These are phyloP conservation scores for Cordyceps cicadae DNA, from an alignment of 2,329 filamentous ascomycete genomes.

Conservation along the genomic window DNA sequence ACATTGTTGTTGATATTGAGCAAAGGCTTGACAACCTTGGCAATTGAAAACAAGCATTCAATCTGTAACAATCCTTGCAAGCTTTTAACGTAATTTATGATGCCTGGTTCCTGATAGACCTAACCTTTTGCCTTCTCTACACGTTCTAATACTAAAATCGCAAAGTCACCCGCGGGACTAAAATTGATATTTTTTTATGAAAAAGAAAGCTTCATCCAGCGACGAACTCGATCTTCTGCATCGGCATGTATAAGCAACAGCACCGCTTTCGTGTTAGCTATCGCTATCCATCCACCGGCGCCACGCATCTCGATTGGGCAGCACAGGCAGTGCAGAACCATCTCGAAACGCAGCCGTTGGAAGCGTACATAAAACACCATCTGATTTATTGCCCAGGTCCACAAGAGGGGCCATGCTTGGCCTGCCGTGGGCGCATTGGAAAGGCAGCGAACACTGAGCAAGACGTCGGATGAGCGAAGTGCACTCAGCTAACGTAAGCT, in stretches of 20 bases:
- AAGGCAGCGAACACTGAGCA: slow-evolving; percentile 61
- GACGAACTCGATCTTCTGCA: too few relatives aligned
- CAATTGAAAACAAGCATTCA: background rate
- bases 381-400: slow-evolving; percentile 32
- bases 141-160: too few relatives aligned
- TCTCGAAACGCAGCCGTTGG: background rate
- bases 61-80: background rate
- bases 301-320: slow-evolving; percentile 14
- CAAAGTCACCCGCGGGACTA: too few relatives aligned
- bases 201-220: too few relatives aligned
- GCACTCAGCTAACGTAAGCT: slow-evolving; percentile 51
- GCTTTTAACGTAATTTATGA: background rate
- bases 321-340: background rate
- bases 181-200: too few relatives aligned
- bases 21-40: background rate
- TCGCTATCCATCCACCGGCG: slow-evolving; percentile 16
- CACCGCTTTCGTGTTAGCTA: background rate
- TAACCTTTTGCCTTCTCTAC: too few relatives aligned
- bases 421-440: slow-evolving; percentile 75
- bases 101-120: too few relatives aligned
- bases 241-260: too few relatives aligned
- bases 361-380: background rate
- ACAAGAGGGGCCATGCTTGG: slow-evolving; percentile 58
- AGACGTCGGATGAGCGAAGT: slow-evolving; percentile 46
- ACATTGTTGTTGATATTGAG: slow-evolving; percentile 57